Base-by-base conservation (phyloP, 495 filamentous ascomycete species). In the Penicillium canescens region DNA sequence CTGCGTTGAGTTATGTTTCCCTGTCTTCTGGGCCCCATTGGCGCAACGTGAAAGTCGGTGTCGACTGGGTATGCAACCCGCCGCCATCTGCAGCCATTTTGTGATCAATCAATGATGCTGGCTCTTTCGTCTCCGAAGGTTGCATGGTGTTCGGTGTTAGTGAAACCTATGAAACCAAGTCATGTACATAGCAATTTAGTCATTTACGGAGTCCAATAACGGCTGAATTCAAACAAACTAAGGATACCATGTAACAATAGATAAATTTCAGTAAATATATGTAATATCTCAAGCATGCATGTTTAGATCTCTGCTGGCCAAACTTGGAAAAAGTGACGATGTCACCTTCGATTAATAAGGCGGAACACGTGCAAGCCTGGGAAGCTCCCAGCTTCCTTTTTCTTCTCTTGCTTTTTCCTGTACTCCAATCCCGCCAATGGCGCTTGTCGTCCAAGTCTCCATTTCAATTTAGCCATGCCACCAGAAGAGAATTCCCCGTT, bases 401-500 rank as follows among this genome's bases (percentile, higher is more conserved):
- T 31, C n/a, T 41, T 18, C 18, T 18, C 18, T 50, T 54, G 54
- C 43, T 50, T 33, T 28, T 49, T 54, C 13, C 16, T 28, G 43
- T 50, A 56, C 41, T 45, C 57, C 56, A 48, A 42, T 42, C 7
- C 28, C 40, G 44, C 56, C 56, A 55, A 58, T 61, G 59, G 60
- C 60, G 50, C 44, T 51, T 53, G 52, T 51, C 49, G 33, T 51
- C 20, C 43, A 51, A 51, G 34, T 42, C 37, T 42, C 28, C 31
- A 26, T 23, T 23, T 36, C n/a, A 23, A 6, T 36, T 46, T 35
- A 13, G 65, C 44, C 49, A 77, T 77, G 74, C 58, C 73, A 47
- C 65, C 76, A 13, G 64, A 67, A 63, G 79, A 82, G 67, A 65
- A 68, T 36, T 68, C 78, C 6, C 74, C 78, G 26, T 70, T 81